These are phyloP conservation scores for Russula brevipes DNA, from an alignment of 768 basidiomycete species.

Conservation along the genomic window DNA sequence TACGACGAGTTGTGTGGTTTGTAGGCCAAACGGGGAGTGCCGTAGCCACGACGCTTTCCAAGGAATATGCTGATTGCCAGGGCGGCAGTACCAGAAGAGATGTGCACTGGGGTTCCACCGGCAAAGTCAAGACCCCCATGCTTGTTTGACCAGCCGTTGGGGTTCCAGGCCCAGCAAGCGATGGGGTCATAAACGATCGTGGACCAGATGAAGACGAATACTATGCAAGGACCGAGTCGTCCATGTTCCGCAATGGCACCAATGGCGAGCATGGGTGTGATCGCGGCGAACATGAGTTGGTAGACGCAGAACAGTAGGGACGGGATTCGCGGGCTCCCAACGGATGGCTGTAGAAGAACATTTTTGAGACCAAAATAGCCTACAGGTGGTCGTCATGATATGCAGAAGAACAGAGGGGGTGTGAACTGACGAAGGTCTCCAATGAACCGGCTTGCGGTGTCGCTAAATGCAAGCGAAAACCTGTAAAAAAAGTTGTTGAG, in stretches of 20 bases:
- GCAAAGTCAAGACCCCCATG: conserved; percentile 89
- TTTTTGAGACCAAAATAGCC: conserved; percentile 79
- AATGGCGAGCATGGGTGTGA: conserved; percentile 86
- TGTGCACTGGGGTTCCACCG: conserved; percentile 95
- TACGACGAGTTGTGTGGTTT: conserved; percentile 93
- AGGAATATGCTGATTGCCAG: conserved; percentile 88
- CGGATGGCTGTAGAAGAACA: conserved; percentile 71
- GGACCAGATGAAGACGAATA: conserved; percentile 88
- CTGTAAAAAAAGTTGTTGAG: conserved; percentile 19
- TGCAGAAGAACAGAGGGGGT: background rate
- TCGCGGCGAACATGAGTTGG: conserved; percentile 87
- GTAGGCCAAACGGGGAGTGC: conserved; percentile 86
- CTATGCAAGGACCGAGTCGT: conserved; percentile 76
- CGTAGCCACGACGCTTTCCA: conserved; percentile 87
- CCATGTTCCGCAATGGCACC: conserved; percentile 91
- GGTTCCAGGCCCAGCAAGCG: conserved; percentile 96
- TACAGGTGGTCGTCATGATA: conserved; percentile 29
- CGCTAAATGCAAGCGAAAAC: conserved; percentile 86
- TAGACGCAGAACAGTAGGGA: conserved; percentile 75
- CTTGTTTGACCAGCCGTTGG: conserved; percentile 66
- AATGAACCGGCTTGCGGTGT: conserved; percentile 68
- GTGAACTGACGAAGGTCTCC: conserved; percentile 69
- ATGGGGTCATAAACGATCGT: conserved; percentile 90
- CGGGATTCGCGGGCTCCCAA: conserved; percentile 67
- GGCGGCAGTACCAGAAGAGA: conserved; percentile 87